Base-by-base conservation (phyloP, 2,329 filamentous ascomycete genomes). In the Paecilomyces niveus region DNA sequence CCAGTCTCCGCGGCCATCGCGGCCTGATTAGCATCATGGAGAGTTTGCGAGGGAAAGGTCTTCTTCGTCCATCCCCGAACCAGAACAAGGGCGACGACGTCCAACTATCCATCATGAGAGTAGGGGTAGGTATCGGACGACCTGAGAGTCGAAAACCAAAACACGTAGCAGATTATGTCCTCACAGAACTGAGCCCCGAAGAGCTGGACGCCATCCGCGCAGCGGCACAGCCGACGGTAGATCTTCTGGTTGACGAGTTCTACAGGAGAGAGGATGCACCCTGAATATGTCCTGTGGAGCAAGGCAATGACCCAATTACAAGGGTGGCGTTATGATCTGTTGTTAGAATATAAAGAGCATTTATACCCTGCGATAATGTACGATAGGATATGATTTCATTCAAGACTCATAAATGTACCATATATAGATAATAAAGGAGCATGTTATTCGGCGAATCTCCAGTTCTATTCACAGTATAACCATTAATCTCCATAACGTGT, bases 41-140 rank as follows among this genome's bases (percentile, higher is more conserved):
- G 18, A 76, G 70, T 55, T 63, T 90, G 78, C 77, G 81, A 71
- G 62, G 71, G 39, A 72, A 72, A 53, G 69, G 68, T 4, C 29
- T 74, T 39, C 67, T 72, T 57, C 65, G 80, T 54, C 80, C 80
- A 64, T 72, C 76, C 29, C 59, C 80, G 56, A 81, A 80, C 70
- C 76, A 73, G 62, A 64, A 68, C 56, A 66, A 70, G 58, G 62
- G 62, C 33, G 62, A 61, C n/a, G 56, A 76, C 15, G 63, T 63
- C 1, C 64, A 67, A 31, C 61, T 77, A 6, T 73, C 75, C 29
- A 78, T 81, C 63, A 72, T 82, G 67, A 80, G 89, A 59, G 84
- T 97, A 55, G 87, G 89, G 0, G 78, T 97, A 11, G 94, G 94
- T 0, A 96, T 97, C 75, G 92, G 90, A n/a, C 79, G 94, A 53